Evolutionary conservation across 108 stramenopile genomes (phyloP), one percentile per base, ranked within the genome.

Genomic region (Pinguiococcus pyrenoidosus): DNA sequence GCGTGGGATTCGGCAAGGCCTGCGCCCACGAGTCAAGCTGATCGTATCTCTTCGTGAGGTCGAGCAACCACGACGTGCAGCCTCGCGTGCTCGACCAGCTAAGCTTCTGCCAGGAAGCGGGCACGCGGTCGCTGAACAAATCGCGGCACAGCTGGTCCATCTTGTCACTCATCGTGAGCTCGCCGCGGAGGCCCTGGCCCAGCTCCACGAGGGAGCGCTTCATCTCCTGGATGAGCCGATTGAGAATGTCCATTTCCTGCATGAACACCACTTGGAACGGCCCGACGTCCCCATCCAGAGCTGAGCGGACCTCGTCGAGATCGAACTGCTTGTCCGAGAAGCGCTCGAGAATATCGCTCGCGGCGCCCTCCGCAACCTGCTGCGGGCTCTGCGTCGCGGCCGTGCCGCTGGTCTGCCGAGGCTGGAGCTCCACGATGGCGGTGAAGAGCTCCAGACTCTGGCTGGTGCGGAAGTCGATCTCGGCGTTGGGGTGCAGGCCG

Each of bases 211-310:
- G n/a, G 4, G 32, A 34, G 9, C 50, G 34, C 4, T 37, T 24
- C 20, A 51, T 51, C n/a, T 51, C 50, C 14, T 18, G 23, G n/a
- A 38, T 22, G 18, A 45, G 10, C 6, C 4, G 3, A 49, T 57
- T 10, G 4, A 22, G 13, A 10, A 54, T n/a, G 18, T 10, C 3
- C 47, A 40, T 47, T 10, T 62, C 64, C 53, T 66, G 64, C 13
- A 71, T 50, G 49, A 89, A 84, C 6, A 84, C 83, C 54, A 86
- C 87, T 59, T 89, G 87, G 59, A 80, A 89, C 2, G 87, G 87
- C 2, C 84, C 85, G 20, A 66, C 51, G 30, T 85, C 84, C 39
- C 39, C 39, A 27, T 89, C 87, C 2, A 64, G 42, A 12, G 46
- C 41, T 5, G 54, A 48, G 2, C 14, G n/a, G 28, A 89, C 60